Conservation (phyloP, 768 basidiomycete species). For the Russula sp. region DNA sequence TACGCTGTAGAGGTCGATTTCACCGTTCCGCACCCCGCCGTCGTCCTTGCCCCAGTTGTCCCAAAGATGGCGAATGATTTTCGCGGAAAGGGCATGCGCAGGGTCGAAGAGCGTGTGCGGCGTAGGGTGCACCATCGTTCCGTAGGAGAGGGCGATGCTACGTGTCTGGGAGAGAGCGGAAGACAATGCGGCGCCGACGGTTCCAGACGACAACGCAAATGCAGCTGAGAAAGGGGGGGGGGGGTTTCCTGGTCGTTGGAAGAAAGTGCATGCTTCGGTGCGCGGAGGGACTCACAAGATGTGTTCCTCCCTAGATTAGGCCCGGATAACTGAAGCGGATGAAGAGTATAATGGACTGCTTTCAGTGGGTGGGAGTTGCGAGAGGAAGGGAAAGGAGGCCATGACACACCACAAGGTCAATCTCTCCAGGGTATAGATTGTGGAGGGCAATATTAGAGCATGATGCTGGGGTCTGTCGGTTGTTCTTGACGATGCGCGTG, state of each 20-base stretch:
- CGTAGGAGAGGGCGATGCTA: constrained; percentile 85
- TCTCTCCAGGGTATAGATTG: constrained; percentile 76
- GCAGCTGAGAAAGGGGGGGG: constrained; percentile 43
- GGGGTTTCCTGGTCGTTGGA: not conserved
- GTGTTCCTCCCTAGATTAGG: constrained; percentile 84
- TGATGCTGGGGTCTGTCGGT: constrained; percentile 75
- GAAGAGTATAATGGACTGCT: not conserved
- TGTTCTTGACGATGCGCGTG: not conserved
- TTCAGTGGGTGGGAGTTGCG: not conserved
- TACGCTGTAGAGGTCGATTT: constrained; percentile 78
- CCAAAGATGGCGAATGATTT: constrained; percentile 72
- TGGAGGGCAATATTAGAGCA: constrained; percentile 88
- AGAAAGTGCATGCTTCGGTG: not conserved
- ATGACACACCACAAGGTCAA: constrained; percentile 76
- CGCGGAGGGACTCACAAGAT: constrained; percentile 43
- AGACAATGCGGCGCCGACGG: constrained; percentile 85
- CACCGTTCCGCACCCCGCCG: constrained; percentile 46
- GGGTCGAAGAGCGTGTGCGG: constrained; percentile 58
- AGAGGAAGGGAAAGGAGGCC: not conserved
- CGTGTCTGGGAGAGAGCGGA: constrained; percentile 59
- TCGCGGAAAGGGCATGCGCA: constrained; percentile 61
- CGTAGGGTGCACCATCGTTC: constrained; percentile 45
- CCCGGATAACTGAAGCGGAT: constrained; percentile 57
- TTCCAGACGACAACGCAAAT: constrained; percentile 85
- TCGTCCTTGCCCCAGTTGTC: constrained; percentile 75